Evolutionary conservation across 129 eudicot species (phyloP).

Genomic region (Flaveria robusta): DNA sequence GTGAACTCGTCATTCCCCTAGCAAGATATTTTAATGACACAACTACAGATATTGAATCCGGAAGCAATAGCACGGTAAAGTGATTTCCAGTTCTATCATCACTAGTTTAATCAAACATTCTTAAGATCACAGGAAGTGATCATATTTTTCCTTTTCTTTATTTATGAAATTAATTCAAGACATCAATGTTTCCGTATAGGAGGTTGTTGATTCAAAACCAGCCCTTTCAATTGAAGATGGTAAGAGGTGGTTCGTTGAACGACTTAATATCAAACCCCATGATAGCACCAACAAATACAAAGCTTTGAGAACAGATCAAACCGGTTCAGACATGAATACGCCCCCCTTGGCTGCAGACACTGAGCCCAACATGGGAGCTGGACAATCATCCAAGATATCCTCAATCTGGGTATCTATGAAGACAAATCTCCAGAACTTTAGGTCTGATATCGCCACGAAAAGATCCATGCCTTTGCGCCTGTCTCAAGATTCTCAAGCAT

Average conservation of each 20-base stretch:
- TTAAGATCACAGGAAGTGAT: neutral
- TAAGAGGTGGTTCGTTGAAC: slow-evolving; percentile 28
- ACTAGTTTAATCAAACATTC: neutral
- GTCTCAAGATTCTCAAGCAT: slow-evolving; percentile 41
- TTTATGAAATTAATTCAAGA: neutral
- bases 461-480: slow-evolving; percentile 59
- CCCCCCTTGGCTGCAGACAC: slow-evolving; percentile 11
- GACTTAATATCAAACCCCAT: slow-evolving; percentile 23
- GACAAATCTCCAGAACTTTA: slow-evolving; percentile 57
- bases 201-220: slow-evolving; percentile 38
- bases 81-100: slow-evolving; percentile 7
- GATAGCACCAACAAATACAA: slow-evolving; percentile 41
- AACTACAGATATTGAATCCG: slow-evolving; percentile 59
- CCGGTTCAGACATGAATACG: slow-evolving; percentile 27
- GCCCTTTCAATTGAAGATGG: slow-evolving; percentile 40
- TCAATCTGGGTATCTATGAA: slow-evolving; percentile 74
- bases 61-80: slow-evolving; percentile 46
- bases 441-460: slow-evolving; percentile 54
- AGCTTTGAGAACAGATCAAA: slow-evolving; percentile 44
- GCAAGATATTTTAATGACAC: slow-evolving; percentile 71
- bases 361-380: neutral
- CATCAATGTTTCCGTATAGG: slow-evolving; percentile 32
- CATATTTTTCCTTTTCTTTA: neutral
- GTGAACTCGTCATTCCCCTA: slow-evolving; percentile 83
- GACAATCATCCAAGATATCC: slow-evolving; percentile 48